A percentile compares a stretch with the other conserved stretches of the same genome.
phyloP scores from a whole-genome alignment of 805 yeast species.

The Candida pseudoglaebosa region DNA sequence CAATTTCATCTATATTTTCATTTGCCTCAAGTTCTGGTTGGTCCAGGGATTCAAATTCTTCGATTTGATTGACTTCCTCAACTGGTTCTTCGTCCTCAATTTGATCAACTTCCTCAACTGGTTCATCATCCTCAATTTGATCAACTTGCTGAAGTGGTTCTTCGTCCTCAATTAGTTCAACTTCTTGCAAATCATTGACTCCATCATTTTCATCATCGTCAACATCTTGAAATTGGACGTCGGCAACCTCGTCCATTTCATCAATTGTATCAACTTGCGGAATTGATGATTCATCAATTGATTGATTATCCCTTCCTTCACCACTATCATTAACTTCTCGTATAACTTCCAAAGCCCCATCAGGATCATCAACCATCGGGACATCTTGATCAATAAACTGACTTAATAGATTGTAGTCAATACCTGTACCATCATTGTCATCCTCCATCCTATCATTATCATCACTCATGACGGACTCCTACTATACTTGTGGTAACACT shows the following conservation, averaged over 20 bases:
- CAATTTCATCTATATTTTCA: too few species aligned
- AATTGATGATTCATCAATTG: too few species aligned
- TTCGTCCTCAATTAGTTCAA: conserved; percentile 4
- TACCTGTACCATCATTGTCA: background rate
- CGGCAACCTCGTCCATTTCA: conserved; percentile 2
- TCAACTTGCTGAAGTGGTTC: conserved; percentile 5
- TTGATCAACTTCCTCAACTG: conserved; percentile 5
- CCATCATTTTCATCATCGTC: background rate
- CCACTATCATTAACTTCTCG: background rate
- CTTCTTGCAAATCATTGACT: too few species aligned
- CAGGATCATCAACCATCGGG: background rate
- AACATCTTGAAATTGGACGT: background rate
- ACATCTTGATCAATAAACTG: background rate
- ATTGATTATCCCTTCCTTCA: too few species aligned
- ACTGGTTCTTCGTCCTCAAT: background rate
- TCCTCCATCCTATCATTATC: background rate
- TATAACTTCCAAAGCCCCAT: background rate
- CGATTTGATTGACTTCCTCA: conserved; percentile 4
- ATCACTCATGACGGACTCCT: background rate
- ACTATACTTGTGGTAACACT: background rate
- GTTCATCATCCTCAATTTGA: conserved; percentile 5
- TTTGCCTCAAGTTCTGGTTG: too few species aligned
- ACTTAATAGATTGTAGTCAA: background rate
- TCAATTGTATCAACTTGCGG: background rate
- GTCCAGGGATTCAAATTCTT: background rate